Base-by-base conservation (phyloP, 2,329 filamentous ascomycete genomes). In the Stagonosporopsis rhizophila region DNA sequence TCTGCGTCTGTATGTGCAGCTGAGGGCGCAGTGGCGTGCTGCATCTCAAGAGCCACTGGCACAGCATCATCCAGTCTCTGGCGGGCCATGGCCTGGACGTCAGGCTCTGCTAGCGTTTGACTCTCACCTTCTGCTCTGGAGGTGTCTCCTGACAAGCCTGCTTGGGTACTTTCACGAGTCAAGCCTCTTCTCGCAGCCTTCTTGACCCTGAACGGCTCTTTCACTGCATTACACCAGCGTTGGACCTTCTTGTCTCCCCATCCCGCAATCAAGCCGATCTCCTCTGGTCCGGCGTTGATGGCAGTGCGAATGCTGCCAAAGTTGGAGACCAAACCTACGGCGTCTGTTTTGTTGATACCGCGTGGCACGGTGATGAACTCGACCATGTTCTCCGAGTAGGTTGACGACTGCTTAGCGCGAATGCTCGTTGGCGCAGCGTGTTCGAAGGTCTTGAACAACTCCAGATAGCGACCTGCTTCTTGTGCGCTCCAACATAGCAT, bases 241-340 rank as follows among this genome's bases (percentile, higher is more conserved):
- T 90, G 89, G 20, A 97, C 92, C 77, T 99, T 99, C 79, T 91
- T 92, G 77, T 96, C 91, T 30, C 95, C 95, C 93, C 93, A 99
- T 1, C 95, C 95, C 27, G 88, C 85, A n/a, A 99, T 87, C 60
- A 91, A 80, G 14, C 87, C 86, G 32, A 99, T 84, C 75, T 96
- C 90, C 72, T 98, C 95, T 0, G 91, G 86, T 40, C 89, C 85
- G 1, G 92, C 94, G 74, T 97, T 97, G 56, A 98, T 82, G 0
- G 94, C 94, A 34, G 89, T 90, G 65, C 88, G 87, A 55, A 99
- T 78, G 64, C 91, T 96, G 22, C 95, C 95, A 79, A 98, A 99
- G 46, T 92, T 92, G 64, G 91, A 90, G 32, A 98, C 92, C 46
- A 99, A 79, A 25, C 91, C 90, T 9, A 97, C 87, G 0, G 95